Evolutionary conservation across 1,284 basidiomycete species (phyloP), one percentile per base, ranked within the genome.

Genomic region (Sphaerobolus stellatus): DNA sequence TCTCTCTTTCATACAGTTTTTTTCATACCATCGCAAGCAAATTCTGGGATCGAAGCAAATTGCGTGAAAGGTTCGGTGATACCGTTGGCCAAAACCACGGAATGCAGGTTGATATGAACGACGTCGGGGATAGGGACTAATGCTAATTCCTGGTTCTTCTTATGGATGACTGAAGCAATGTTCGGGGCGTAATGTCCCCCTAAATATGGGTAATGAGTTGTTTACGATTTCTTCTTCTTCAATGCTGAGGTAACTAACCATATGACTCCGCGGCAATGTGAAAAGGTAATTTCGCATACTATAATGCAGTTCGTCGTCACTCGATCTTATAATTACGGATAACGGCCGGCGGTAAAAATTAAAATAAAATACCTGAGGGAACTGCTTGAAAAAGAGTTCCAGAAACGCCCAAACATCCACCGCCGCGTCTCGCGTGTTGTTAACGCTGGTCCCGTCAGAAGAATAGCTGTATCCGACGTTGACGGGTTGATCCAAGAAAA

Each of bases 401-500:
- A 96, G 77, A 82, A 97, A 96, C 1, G 90, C 90, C 63, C 92
- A 92, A 22, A 96, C 91, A 61, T 97, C 94, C 66, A 83, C 77
- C 20, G 86, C 92, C 2, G 88, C 87, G 40, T 82, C 81, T 14
- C 86, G 84, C 56, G 83, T 86, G 30, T 76, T 88, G 66, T 83
- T 80, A 56, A 97, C 89, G 4, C 76, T 78, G 2, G 83, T 84
- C n/a, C 82, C 81, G 54, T 86, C 82, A 24, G 84, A 80, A 13
- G 86, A 81, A 69, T 94, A 95, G 1, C 92, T 94, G 72, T 82
- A 96, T 44, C 94, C 94, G 28, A 96, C 93, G 56, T 88, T 83
- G 63, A 94, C 80, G 8, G 92, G 92, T 65, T 94, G 88, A 71
- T 94, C 92, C 50, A 94, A 81, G 82, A 94, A 94, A 65, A 85